A percentile compares a stretch with the other conserved stretches of the same genome.
Conservation (phyloP, 2,329 filamentous ascomycete species). For the Pestalotiopsis sp. region DNA sequence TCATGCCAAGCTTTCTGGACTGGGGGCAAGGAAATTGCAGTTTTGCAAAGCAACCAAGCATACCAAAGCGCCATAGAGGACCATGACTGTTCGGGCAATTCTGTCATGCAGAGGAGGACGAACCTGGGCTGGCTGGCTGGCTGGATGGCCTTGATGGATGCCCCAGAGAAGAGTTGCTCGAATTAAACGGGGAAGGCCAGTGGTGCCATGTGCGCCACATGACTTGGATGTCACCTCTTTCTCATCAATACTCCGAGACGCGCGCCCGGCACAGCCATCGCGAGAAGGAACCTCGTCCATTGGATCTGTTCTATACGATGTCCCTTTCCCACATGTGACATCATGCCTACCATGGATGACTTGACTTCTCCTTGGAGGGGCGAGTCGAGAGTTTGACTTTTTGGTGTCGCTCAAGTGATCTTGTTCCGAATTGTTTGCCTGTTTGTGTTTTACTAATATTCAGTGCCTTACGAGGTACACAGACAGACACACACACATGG, state of each 20-base stretch:
- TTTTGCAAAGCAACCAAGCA: neutral
- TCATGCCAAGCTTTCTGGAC: constrained; percentile 4
- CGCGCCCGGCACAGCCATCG: neutral
- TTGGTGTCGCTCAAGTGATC: no score
- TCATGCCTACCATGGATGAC: neutral
- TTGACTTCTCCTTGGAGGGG: neutral
- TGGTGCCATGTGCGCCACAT: no score
- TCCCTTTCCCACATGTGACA: neutral
- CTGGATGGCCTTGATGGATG: no score
- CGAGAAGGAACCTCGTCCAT: neutral
- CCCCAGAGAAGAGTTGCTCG: no score
- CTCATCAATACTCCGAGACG: neutral
- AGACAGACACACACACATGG: no score
- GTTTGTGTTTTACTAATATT: no score
- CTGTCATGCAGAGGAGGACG: neutral
- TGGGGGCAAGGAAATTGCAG: neutral
- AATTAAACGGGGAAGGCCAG: no score
- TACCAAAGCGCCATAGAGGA: neutral
- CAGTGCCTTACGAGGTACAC: no score
- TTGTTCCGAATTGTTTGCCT: no score
- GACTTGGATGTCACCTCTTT: no score
- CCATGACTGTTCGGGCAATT: neutral
- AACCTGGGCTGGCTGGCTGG: neutral
- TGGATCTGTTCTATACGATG: neutral
- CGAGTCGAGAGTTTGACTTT: no score